These are phyloP conservation scores for Crithidia mellificae DNA, from an alignment of 208 protist genomes.

Conservation along the genomic window DNA sequence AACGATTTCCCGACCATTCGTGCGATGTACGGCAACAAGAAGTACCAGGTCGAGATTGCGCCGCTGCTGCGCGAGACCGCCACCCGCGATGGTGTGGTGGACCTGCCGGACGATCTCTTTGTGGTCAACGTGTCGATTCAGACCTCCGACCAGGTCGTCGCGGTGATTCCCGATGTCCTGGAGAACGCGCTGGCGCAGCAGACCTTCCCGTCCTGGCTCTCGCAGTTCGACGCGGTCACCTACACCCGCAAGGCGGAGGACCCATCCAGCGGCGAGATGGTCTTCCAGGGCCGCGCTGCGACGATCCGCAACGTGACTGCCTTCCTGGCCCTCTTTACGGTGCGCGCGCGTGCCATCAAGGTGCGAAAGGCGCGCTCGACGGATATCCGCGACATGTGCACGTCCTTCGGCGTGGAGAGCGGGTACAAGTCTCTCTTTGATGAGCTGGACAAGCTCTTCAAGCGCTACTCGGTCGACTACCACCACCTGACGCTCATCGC, in stretches of 20 bases:
- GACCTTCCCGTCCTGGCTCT: constrained; percentile 72
- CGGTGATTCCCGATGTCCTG: constrained; percentile 82
- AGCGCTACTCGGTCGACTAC: constrained; percentile 86
- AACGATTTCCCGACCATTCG: constrained; percentile 54
- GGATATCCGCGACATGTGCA: constrained; percentile 84
- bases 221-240: constrained; percentile 77
- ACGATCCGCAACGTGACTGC: constrained; percentile 70
- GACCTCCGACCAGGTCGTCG: constrained; percentile 51
- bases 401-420: constrained; percentile 80
- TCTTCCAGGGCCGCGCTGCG: constrained; percentile 79
- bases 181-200: constrained; percentile 59
- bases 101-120: constrained; percentile 64
- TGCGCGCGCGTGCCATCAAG: constrained; percentile 60
- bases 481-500: constrained; percentile 89
- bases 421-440: constrained; percentile 78
- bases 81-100: constrained; percentile 39
- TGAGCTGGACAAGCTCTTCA: constrained; percentile 88
- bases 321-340: constrained; percentile 84
- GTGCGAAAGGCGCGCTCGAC: constrained; percentile 77
- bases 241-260: constrained; percentile 81
- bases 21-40: constrained; percentile 41
- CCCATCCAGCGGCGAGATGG: constrained; percentile 70
- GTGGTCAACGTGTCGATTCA: constrained; percentile 69
- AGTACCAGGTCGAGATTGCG: constrained; percentile 54
- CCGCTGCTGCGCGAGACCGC: constrained; percentile 48